Conservation (phyloP, 176 grass and related monocot genomes). For the Cenchrus americanus region DNA sequence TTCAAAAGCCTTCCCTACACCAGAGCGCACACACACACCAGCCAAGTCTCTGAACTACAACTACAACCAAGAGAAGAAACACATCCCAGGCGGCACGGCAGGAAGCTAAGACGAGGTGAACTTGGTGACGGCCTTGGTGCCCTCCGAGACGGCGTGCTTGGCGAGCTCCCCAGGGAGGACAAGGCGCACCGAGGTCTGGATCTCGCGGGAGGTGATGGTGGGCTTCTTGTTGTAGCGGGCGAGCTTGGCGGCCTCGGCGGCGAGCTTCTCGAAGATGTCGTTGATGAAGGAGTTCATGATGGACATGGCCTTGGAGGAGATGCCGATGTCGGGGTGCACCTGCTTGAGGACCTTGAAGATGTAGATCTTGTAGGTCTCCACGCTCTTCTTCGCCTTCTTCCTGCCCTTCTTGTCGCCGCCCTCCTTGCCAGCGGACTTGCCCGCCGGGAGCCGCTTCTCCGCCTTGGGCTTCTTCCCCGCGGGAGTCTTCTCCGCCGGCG, state of each 20-base stretch:
- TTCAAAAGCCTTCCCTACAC: not conserved
- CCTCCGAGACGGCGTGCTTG: constrained; percentile 74
- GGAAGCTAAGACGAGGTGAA: constrained; percentile 49
- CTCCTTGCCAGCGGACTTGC: constrained; percentile 38
- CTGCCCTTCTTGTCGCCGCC: constrained; percentile 41
- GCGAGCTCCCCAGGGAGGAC: constrained; percentile 67
- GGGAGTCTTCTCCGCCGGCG: constrained; percentile 28
- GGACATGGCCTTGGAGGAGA: constrained; percentile 86
- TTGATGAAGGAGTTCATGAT: constrained; percentile 97
- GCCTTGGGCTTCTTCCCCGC: constrained; percentile 36
- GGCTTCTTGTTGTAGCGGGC: constrained; percentile 67
- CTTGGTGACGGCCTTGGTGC: constrained; percentile 72
- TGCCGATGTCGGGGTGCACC: constrained; percentile 77
- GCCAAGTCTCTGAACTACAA: not conserved
- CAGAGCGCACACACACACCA: not conserved
- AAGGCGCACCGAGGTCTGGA: constrained; percentile 61
- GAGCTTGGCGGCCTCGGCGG: constrained; percentile 53
- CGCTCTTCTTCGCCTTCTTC: constrained; percentile 50
- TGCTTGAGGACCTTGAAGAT: constrained; percentile 85
- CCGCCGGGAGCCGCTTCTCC: constrained; percentile 22
- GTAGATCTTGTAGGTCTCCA: constrained; percentile 86
- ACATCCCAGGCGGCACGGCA: no score
- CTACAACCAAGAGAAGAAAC: not conserved
- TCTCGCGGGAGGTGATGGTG: constrained; percentile 71
- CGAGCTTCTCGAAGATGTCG: constrained; percentile 89